Percentiles rank a stretch among this genome's conserved stretches.
Evolutionary conservation across 2,329 filamentous ascomycete species (phyloP).

Genomic region (Fragosphaeria purpurea): DNA sequence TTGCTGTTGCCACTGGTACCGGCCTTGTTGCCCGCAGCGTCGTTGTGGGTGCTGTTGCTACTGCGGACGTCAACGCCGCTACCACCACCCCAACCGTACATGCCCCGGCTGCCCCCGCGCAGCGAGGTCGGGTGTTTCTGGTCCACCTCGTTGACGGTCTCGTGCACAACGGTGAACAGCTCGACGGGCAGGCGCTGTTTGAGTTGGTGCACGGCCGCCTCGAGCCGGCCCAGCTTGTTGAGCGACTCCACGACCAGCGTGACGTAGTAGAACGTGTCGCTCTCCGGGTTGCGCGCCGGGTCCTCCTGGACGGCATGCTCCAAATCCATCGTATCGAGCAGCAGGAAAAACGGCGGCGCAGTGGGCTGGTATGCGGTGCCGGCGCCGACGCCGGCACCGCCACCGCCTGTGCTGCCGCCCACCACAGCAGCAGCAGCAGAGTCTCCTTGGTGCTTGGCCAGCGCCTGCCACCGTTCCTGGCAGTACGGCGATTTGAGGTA

Average conservation of each 20-base stretch:
- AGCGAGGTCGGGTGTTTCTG: conserved; percentile 81
- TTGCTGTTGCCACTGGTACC: neutral
- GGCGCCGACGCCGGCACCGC: neutral
- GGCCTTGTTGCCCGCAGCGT: too few species aligned
- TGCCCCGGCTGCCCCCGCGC: conserved; percentile 41
- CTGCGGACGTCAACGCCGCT: neutral
- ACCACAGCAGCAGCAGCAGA: neutral
- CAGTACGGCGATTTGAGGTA: conserved; percentile 98
- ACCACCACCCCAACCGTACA: conserved; percentile 38
- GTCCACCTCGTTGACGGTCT: conserved; percentile 89
- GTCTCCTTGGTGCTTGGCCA: conserved; percentile 54
- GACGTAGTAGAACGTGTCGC: conserved; percentile 91
- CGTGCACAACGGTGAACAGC: conserved; percentile 85
- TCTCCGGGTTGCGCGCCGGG: conserved; percentile 83
- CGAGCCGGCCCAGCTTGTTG: conserved; percentile 78
- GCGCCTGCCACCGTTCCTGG: conserved; percentile 85
- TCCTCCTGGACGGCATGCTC: conserved; percentile 65
- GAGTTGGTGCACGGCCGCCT: conserved; percentile 77
- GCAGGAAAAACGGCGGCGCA: conserved; percentile 44
- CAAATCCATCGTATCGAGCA: conserved; percentile 52
- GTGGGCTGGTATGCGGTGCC: conserved; percentile 3
- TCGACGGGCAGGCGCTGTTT: conserved; percentile 92
- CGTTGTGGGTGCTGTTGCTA: too few species aligned
- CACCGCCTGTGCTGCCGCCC: neutral
- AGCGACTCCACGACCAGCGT: conserved; percentile 77